Evolutionary conservation across 2,329 filamentous ascomycete species (phyloP).

Genomic region (Phaeosphaeria sp.): DNA sequence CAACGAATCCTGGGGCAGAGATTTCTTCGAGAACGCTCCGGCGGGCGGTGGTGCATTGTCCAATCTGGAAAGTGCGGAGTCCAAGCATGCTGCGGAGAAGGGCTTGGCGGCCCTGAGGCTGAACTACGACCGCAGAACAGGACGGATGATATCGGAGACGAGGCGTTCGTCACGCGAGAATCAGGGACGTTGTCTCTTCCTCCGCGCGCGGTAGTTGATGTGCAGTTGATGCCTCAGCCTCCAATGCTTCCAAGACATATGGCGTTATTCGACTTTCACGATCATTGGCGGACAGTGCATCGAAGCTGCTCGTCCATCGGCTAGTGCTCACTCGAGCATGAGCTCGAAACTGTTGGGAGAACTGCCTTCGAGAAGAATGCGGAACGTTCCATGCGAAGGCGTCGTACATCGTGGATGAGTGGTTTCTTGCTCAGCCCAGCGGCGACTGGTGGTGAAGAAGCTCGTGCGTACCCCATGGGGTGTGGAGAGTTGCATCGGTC

Average conservation of each 20-base stretch:
- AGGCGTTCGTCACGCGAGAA: neutral
- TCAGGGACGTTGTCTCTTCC: slow-evolving; percentile 3
- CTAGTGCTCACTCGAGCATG: neutral
- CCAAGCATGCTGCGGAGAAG: slow-evolving; percentile 2
- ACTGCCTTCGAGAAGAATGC: slow-evolving; percentile 8
- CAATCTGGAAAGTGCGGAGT: slow-evolving; percentile 26
- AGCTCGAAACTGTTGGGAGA: neutral
- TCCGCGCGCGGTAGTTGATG: slow-evolving; percentile 2
- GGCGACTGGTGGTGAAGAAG: slow-evolving; percentile 4
- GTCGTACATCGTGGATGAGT: slow-evolving; percentile 5
- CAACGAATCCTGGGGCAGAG: slow-evolving; percentile 4
- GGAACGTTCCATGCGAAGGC: slow-evolving; percentile 2
- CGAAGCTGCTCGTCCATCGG: neutral
- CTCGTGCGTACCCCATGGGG: slow-evolving; percentile 23
- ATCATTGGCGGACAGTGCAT: neutral
- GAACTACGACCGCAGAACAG: slow-evolving; percentile 1
- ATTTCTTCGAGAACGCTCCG: slow-evolving; percentile 3
- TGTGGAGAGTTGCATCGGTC: slow-evolving; percentile 10
- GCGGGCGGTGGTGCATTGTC: neutral
- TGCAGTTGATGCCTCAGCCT: neutral
- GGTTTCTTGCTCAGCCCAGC: neutral
- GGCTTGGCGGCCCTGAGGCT: slow-evolving; percentile 21
- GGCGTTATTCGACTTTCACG: neutral
- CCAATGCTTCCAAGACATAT: neutral
- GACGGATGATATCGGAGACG: slow-evolving; percentile 21